Evolutionary conservation across 2,329 filamentous ascomycete genomes (phyloP), one percentile per base, ranked within the genome.

Genomic region (Aspergillus tamarii): DNA sequence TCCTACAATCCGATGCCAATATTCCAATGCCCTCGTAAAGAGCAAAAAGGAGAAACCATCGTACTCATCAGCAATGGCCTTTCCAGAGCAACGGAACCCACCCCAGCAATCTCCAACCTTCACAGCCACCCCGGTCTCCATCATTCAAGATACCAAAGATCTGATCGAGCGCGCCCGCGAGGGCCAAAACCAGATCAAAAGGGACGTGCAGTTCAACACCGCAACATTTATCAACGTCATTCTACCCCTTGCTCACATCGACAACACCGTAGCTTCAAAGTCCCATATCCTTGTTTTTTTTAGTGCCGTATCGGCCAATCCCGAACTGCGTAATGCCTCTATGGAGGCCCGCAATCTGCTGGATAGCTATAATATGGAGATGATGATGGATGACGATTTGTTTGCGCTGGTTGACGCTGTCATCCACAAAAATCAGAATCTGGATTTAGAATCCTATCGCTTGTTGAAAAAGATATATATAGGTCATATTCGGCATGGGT

Each of bases 401-500:
- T 48, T 48, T 26, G 12, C 21, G 14, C 45, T 48, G 12, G 45
- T 48, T 16, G 12, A 48, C 6, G 45, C 45, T 8, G 45, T 26
- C 12, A 3, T 26, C 0, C 21, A 28, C 5, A 1, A 28, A 0
- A 6, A 8, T 3, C 12, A 28, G 0, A 2, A 48, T 8, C 2
- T 48, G 5, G 45, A 48, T 8, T 0, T 9, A 16, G 45, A 48
- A 8, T 48, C 45, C 6, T 1, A 28, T 26, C 45, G 12, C 0
- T 3, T 28, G 11, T 14, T 48, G 21, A 26, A 26, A 1, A 48
- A 16, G 6, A 8, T 26, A 3, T 48, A 48, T 14, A 3, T 7
- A 7, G 14, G 45, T 2, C 19, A 10, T 1, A 1, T 48, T 14
- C 12, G 21, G 1, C 21, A 48, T 28, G 45, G 45, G 3, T 14